Evolutionary conservation across 768 basidiomycete species (phyloP).

Genomic region (Rhodosporidiobolus sp.): DNA sequence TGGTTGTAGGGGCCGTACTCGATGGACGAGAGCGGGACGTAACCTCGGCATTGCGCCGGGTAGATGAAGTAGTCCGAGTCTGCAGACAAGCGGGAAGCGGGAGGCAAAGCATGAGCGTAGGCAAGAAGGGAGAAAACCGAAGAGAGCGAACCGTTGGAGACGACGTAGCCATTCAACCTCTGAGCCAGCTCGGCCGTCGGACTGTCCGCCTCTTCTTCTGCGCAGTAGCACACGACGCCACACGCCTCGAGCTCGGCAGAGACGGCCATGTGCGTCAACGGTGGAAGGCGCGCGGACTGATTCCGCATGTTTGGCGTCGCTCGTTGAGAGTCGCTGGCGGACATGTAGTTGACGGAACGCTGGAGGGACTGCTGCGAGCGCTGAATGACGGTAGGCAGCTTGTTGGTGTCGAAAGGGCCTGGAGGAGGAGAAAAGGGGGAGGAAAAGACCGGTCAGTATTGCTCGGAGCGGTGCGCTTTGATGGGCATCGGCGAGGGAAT

Average conservation of each 20-base stretch:
- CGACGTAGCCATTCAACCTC: constrained; percentile 20
- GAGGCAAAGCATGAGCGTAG: neutral
- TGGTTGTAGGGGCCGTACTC: constrained; percentile 14
- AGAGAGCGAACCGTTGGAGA: constrained; percentile 20
- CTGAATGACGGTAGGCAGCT: constrained; percentile 29
- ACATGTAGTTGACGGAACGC: constrained; percentile 30
- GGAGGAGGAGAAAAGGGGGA: neutral
- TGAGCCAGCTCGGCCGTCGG: constrained; percentile 37
- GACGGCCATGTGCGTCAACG: constrained; percentile 21
- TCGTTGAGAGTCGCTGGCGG: constrained; percentile 8
- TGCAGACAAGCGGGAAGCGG: neutral
- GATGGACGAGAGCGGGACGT: constrained; percentile 31
- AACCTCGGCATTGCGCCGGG: constrained; percentile 18
- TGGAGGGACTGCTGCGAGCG: constrained; percentile 23
- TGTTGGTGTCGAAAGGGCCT: constrained; percentile 32
- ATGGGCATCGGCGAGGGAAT: too few species aligned
- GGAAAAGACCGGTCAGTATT: neutral
- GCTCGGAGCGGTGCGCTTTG: too few species aligned
- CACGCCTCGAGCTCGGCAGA: constrained; percentile 22
- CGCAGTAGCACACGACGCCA: constrained; percentile 4
- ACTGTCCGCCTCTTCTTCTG: constrained; percentile 33
- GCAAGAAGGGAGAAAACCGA: too few species aligned
- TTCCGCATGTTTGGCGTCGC: neutral
- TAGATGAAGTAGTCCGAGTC: constrained; percentile 40
- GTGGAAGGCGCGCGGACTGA: constrained; percentile 6